Conservation (phyloP, 2,329 filamentous ascomycete genomes). For the Albophoma yamanashiensis region DNA sequence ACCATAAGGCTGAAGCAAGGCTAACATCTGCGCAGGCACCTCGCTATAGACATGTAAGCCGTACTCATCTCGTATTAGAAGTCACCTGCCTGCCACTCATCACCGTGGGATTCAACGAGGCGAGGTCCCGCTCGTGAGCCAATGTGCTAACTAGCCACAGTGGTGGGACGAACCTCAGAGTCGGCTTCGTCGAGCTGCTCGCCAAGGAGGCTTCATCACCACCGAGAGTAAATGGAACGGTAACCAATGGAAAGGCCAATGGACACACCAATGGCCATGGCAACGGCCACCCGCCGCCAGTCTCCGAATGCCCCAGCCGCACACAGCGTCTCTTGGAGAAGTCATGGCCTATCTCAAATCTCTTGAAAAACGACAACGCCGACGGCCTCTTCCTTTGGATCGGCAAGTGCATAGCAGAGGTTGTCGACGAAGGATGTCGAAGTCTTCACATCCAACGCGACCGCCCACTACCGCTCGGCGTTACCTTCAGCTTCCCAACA, state of each 20-base stretch:
- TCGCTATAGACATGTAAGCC: slow-evolving; percentile 56
- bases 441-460: slow-evolving; percentile 28
- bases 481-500: slow-evolving; percentile 64
- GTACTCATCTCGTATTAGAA: neutral
- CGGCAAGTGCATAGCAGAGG: slow-evolving; percentile 63
- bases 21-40: slow-evolving; percentile 31
- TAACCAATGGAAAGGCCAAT: slow-evolving; percentile 2
- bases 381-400: slow-evolving; percentile 76
- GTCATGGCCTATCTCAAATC: slow-evolving; percentile 64
- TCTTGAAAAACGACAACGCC: slow-evolving; percentile 63
- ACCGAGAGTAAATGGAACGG: slow-evolving; percentile 2
- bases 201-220: slow-evolving; percentile 15
- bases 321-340: slow-evolving; percentile 54
- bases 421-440: slow-evolving; percentile 49
- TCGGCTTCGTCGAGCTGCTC: slow-evolving; percentile 55
- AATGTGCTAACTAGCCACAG: slow-evolving; percentile 22
- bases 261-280: neutral
- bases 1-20: neutral
- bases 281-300: slow-evolving; percentile 1
- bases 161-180: slow-evolving; percentile 58
- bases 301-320: slow-evolving; percentile 16
- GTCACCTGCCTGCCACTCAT: neutral
- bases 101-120: neutral
- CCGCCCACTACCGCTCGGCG: slow-evolving; percentile 48
- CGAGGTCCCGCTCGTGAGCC: neutral